Conservation (phyloP, 805 yeast genomes). For the Ogataea methanolica region DNA sequence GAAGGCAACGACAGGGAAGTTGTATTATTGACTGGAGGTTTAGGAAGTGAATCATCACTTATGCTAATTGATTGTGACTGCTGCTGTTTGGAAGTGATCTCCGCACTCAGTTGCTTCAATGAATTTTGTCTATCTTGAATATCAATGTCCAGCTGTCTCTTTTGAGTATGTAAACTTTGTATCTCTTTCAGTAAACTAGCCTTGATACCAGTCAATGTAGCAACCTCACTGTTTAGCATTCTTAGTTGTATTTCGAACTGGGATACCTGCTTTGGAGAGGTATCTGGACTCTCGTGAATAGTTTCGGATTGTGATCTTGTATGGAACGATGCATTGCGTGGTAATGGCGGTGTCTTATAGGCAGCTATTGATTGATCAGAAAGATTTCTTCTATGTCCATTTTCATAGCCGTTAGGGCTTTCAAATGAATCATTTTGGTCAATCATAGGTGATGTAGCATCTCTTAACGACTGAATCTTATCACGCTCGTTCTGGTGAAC, state of each 20-base stretch:
- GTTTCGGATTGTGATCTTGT: slow-evolving; percentile 42
- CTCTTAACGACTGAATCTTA: slow-evolving; percentile 12
- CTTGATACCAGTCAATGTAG: slow-evolving; percentile 35
- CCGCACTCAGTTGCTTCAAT: slow-evolving; percentile 12
- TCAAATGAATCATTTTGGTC: slow-evolving; percentile 9
- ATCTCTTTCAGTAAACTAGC: slow-evolving; percentile 46
- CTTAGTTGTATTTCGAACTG: slow-evolving; percentile 37
- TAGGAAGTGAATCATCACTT: slow-evolving; percentile 7
- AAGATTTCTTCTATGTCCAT: slow-evolving; percentile 17
- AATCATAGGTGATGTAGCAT: slow-evolving; percentile 10
- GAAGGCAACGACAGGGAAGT: slow-evolving; percentile 8
- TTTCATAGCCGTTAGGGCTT: background rate
- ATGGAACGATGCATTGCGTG: slow-evolving; percentile 30
- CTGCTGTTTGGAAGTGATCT: slow-evolving; percentile 2
- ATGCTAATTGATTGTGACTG: background rate
- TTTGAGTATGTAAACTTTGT: slow-evolving; percentile 43
- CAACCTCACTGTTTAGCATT: slow-evolving; percentile 35
- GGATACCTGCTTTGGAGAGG: slow-evolving; percentile 22
- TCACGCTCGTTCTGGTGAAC: slow-evolving; percentile 5
- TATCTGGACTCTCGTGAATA: slow-evolving; percentile 27
- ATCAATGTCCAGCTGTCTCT: slow-evolving; percentile 43
- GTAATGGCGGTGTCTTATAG: slow-evolving; percentile 43
- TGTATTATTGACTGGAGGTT: slow-evolving; percentile 7
- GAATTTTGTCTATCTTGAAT: slow-evolving; percentile 25
- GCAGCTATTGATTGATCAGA: slow-evolving; percentile 31